Conservation (phyloP, 1,284 basidiomycete genomes). For the Puccinia brachypodii region DNA sequence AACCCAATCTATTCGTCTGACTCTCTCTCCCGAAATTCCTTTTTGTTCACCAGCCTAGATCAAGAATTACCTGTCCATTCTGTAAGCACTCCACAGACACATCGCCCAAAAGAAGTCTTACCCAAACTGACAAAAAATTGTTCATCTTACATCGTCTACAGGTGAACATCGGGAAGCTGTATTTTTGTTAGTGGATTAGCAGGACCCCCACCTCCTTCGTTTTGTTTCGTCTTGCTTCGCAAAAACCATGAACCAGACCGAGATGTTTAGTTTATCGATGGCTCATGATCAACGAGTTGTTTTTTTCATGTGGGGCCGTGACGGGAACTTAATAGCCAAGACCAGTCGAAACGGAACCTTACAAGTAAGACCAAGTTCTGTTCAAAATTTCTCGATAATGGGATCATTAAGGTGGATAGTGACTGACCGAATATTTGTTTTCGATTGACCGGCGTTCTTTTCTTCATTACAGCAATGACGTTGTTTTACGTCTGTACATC, state of each 20-base stretch:
- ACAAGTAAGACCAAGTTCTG: slow-evolving; percentile 9
- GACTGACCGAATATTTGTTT: neutral
- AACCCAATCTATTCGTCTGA: neutral
- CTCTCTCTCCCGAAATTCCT: neutral
- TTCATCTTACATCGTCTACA: neutral
- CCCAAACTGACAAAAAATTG: neutral
- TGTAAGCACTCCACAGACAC: neutral
- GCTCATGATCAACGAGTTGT: too few relatives aligned
- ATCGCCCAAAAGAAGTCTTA: neutral
- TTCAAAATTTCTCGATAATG: neutral
- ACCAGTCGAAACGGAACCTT: slow-evolving; percentile 45
- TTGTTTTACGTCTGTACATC: slow-evolving; percentile 48
- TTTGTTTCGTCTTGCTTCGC: neutral
- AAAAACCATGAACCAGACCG: neutral
- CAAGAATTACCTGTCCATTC: slow-evolving; percentile 38
- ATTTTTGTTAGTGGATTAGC: slow-evolving; percentile 35
- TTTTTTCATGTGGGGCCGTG: neutral
- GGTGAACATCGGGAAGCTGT: slow-evolving; percentile 48
- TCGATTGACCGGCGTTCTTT: too few relatives aligned
- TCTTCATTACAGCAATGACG: slow-evolving; percentile 36
- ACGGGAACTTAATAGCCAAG: slow-evolving; percentile 33
- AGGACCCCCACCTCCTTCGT: neutral
- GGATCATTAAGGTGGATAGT: neutral
- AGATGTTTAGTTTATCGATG: too few relatives aligned
- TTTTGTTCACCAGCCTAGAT: slow-evolving; percentile 19